Percentiles rank a stretch among this genome's conserved stretches.
These are phyloP conservation scores for Alternaria solani DNA, from an alignment of 2,329 filamentous ascomycete species.

Conservation along the genomic window DNA sequence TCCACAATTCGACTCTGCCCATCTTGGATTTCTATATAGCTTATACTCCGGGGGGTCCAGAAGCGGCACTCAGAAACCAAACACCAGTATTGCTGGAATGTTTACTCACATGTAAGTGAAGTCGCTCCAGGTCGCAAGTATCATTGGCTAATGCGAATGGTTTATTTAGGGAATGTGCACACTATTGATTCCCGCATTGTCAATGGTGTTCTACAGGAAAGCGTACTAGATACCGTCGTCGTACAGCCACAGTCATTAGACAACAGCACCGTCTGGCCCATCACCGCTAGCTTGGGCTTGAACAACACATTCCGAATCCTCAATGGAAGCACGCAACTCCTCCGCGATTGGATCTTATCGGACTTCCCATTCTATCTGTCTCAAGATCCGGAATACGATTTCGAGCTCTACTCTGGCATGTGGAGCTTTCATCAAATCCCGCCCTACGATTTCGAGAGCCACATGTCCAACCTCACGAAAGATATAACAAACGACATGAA, in stretches of 20 bases:
- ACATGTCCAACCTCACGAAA: conserved; percentile 14
- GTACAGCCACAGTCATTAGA: conserved; percentile 1
- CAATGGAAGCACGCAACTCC: not conserved
- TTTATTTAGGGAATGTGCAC: too few relatives aligned
- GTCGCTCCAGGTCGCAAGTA: not conserved
- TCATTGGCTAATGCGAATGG: too few relatives aligned
- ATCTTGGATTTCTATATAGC: conserved; percentile 27
- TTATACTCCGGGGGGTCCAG: conserved; percentile 19
- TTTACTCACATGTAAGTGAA: conserved; percentile 26
- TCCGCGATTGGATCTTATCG: not conserved
- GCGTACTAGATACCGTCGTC: not conserved
- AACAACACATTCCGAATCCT: conserved; percentile 2
- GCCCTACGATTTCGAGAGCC: conserved; percentile 20
- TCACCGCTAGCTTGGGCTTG: not conserved
- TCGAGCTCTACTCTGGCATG: conserved; percentile 2
- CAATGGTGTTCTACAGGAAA: conserved; percentile 16
- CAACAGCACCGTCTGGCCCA: not conserved
- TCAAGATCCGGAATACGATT: not conserved
- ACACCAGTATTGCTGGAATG: conserved; percentile 27
- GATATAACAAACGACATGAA: conserved; percentile 25
- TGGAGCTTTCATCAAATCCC: conserved; percentile 21
- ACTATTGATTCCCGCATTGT: not conserved
- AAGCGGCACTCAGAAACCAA: conserved; percentile 12
- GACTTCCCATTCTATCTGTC: not conserved
- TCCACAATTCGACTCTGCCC: conserved; percentile 8